A percentile compares a stretch with the other conserved stretches of the same genome.
phyloP scores from a whole-genome alignment of 345 rosid species.

The Adansonia digitata region DNA sequence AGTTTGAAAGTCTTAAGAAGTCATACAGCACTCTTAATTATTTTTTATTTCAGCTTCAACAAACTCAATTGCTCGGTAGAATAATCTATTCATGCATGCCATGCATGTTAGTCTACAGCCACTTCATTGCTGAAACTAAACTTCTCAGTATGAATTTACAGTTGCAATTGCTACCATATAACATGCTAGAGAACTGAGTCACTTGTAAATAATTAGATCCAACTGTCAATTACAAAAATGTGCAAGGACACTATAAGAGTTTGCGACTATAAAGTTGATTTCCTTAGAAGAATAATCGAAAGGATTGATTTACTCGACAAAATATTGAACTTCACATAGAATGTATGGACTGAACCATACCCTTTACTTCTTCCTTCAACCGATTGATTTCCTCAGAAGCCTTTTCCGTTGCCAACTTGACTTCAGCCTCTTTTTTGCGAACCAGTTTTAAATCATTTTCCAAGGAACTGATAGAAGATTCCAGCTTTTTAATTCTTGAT shows the following conservation, averaged over 20 bases:
- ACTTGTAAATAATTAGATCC: background rate
- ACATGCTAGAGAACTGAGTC: background rate
- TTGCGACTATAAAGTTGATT: background rate
- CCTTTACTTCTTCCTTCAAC: constrained; percentile 73
- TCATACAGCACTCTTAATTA: background rate
- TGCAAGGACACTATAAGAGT: background rate
- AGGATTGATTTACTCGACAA: background rate
- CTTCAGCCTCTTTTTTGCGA: constrained; percentile 54
- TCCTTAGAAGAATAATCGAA: background rate
- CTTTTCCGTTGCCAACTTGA: constrained; percentile 54
- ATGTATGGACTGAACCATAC: constrained; percentile 32
- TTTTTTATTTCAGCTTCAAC: background rate
- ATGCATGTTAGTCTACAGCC: background rate
- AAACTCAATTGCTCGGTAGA: background rate
- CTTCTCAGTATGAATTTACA: background rate
- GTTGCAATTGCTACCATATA: background rate
- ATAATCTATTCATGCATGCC: background rate
- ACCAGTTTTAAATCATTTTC: constrained; percentile 58
- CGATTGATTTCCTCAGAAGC: constrained; percentile 50
- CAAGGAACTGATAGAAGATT: constrained; percentile 55
- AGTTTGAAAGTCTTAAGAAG: too few relatives aligned
- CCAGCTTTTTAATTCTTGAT: constrained; percentile 68
- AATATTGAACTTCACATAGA: background rate
- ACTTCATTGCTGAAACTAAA: background rate
- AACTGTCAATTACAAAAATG: background rate